Conservation (phyloP, 352 stramenopile genomes). For the Phytophthora palmivora region DNA sequence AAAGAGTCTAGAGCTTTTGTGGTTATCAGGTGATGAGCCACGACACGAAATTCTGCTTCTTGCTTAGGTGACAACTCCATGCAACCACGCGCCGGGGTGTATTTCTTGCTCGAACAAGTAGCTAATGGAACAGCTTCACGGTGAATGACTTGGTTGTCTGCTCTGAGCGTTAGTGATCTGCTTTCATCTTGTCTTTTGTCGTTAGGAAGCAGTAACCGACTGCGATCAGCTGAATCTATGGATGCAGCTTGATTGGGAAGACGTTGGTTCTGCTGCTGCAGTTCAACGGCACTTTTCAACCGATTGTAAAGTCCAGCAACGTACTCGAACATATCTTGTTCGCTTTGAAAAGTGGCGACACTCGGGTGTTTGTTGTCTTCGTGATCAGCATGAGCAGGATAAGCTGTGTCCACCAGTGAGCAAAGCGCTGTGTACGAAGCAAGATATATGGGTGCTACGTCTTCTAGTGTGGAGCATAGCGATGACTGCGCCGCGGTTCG, state of each 20-base stretch:
- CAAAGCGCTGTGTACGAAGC: slow-evolving; percentile 59
- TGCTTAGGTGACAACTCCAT: slow-evolving; percentile 24
- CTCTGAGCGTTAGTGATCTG: not conserved
- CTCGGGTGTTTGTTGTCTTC: slow-evolving; percentile 29
- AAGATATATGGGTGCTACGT: slow-evolving; percentile 12
- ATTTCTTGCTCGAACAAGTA: not conserved
- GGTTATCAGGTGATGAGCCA: slow-evolving; percentile 42
- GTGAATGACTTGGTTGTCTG: not conserved
- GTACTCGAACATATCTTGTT: slow-evolving; percentile 40
- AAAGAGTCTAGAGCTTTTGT: slow-evolving; percentile 34
- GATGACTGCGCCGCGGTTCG: slow-evolving; percentile 3
- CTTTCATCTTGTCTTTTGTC: not conserved
- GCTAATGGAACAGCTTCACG: not conserved
- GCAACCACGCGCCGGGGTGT: not conserved
- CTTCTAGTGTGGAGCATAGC: not conserved
- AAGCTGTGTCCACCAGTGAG: slow-evolving; percentile 45
- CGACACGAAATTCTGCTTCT: slow-evolving; percentile 50
- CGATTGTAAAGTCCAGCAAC: slow-evolving; percentile 44
- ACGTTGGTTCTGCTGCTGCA: not conserved
- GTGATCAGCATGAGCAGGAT: not conserved
- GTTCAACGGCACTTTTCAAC: slow-evolving; percentile 34
- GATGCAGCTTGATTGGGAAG: not conserved
- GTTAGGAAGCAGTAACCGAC: not conserved
- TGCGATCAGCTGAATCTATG: not conserved
- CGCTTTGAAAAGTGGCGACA: slow-evolving; percentile 35